Percentiles rank a stretch among this genome's conserved stretches.
phyloP scores from a whole-genome alignment of 495 filamentous ascomycete genomes.

The Penicillium psychrofluorescens region DNA sequence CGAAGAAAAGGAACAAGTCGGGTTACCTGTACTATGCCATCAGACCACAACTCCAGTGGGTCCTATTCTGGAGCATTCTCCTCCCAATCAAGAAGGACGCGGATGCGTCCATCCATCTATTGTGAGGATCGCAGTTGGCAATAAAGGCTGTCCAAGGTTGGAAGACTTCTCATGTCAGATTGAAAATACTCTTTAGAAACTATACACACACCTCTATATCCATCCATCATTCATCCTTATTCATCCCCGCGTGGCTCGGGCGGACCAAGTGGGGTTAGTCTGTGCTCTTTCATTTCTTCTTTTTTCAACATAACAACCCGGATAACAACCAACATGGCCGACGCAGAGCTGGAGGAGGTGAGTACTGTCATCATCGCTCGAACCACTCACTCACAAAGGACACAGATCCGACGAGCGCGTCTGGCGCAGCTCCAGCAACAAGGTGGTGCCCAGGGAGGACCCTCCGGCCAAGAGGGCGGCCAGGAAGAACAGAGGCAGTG shows the following conservation, averaged over 20 bases:
- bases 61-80: too few species aligned
- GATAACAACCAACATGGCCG: constrained; percentile 53
- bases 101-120: too few species aligned
- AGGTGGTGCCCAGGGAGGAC: constrained; percentile 39
- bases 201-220: background rate
- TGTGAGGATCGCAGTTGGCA: too few species aligned
- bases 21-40: too few species aligned
- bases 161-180: too few species aligned
- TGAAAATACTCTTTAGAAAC: too few species aligned
- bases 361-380: background rate
- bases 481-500: constrained; percentile 61
- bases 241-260: constrained; percentile 19
- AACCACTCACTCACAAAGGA: background rate
- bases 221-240: background rate
- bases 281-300: background rate
- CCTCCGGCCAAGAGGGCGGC: constrained; percentile 33
- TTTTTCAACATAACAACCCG: background rate
- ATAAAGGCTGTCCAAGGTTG: too few species aligned
- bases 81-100: too few species aligned
- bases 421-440: constrained; percentile 81
- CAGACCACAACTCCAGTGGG: too few species aligned
- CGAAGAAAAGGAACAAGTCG: too few species aligned
- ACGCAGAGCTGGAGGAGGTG: constrained; percentile 79
- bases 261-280: constrained; percentile 16
- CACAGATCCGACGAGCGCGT: constrained; percentile 79